Percentiles rank a stretch among this genome's conserved stretches.
These are phyloP conservation scores for Linanthus parryae DNA, from an alignment of 148 eudicot species.

Conservation along the genomic window DNA sequence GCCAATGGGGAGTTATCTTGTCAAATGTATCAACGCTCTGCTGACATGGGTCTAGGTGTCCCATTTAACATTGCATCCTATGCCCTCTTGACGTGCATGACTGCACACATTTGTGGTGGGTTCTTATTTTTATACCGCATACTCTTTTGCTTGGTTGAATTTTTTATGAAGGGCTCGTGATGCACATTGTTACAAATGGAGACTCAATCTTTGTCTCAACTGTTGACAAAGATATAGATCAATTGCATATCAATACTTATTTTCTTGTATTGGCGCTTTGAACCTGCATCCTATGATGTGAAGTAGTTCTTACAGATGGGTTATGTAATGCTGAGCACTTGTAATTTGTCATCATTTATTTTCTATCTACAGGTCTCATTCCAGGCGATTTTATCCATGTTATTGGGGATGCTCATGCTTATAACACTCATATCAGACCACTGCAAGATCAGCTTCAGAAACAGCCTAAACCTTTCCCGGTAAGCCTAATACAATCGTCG, in stretches of 20 bases:
- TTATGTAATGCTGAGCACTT: no score
- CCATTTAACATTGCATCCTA: conserved; percentile 96
- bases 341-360: not conserved
- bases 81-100: conserved; percentile 85
- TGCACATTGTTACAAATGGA: no score
- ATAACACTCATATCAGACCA: conserved; percentile 69
- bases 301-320: no score
- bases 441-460: conserved; percentile 60
- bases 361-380: conserved; percentile 43
- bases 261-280: no score
- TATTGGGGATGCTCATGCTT: conserved; percentile 90
- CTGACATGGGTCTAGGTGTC: conserved; percentile 97
- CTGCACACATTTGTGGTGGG: conserved; percentile 97
- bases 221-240: no score
- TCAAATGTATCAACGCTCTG: conserved; percentile 98
- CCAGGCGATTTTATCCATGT: conserved; percentile 89
- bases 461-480: not conserved
- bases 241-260: no score
- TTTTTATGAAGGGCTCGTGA: no score
- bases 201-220: no score
- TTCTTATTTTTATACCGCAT: conserved; percentile 8
- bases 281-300: no score
- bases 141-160: no score
- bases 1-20: conserved; percentile 89
- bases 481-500: not conserved